Evolutionary conservation across 2,329 filamentous ascomycete species (phyloP).

Genomic region (Fusarium denticulatum): DNA sequence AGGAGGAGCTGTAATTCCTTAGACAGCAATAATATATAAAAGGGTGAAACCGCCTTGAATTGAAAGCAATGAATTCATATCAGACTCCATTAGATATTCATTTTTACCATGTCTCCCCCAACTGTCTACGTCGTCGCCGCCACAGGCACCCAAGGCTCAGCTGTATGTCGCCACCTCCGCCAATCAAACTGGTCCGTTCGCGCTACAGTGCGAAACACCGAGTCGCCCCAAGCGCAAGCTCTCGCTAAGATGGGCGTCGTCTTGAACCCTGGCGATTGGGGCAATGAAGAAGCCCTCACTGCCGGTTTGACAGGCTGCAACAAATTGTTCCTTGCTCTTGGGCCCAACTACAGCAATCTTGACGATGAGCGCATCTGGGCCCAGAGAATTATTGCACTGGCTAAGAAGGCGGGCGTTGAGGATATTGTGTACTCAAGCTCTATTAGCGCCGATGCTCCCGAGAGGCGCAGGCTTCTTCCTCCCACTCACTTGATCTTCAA

Average conservation of each 20-base stretch:
- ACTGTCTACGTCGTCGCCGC: neutral
- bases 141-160: constrained; percentile 3
- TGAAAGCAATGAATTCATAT: no score
- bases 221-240: neutral
- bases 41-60: no score
- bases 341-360: neutral
- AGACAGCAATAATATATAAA: no score
- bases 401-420: neutral
- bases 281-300: neutral
- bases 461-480: neutral
- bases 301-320: neutral
- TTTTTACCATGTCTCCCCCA: neutral
- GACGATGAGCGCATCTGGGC: constrained; percentile 4
- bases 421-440: constrained; percentile 2
- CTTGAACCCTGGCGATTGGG: neutral
- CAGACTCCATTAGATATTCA: no score
- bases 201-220: neutral
- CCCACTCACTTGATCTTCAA: neutral
- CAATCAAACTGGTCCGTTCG: neutral
- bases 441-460: neutral
- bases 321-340: neutral
- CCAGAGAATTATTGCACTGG: neutral
- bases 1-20: neutral
- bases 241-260: neutral
- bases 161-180: neutral